phyloP scores from a whole-genome alignment of 257 asterid genomes.

The Primulina eburnea region DNA sequence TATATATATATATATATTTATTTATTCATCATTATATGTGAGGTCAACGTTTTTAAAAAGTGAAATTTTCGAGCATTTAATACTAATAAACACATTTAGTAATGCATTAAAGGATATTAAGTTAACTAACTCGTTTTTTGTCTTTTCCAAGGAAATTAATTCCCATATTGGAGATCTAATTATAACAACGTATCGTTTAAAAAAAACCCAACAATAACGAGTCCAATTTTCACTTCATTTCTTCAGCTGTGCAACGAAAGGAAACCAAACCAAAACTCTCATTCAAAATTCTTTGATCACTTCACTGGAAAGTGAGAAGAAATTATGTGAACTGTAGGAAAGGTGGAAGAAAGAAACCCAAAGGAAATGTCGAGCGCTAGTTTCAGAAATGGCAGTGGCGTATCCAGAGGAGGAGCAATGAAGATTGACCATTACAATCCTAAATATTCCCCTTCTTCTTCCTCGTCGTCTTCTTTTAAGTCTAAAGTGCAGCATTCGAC shows the following conservation, averaged over 20 bases:
- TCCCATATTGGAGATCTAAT: too few relatives aligned
- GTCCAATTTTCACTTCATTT: neutral
- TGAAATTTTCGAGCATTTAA: too few relatives aligned
- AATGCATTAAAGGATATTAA: neutral
- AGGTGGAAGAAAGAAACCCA: neutral
- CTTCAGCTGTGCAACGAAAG: conserved; percentile 23
- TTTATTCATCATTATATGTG: too few relatives aligned
- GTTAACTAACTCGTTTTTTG: neutral
- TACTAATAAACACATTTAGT: too few relatives aligned
- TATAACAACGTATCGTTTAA: too few relatives aligned
- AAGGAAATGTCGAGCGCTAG: conserved; percentile 41
- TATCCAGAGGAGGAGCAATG: conserved; percentile 31
- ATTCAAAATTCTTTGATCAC: conserved; percentile 27
- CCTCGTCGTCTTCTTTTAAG: conserved; percentile 49
- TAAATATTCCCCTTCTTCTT: conserved; percentile 43
- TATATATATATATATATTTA: too few relatives aligned
- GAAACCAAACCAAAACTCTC: conserved; percentile 19
- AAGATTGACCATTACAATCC: conserved; percentile 48
- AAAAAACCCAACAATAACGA: too few relatives aligned
- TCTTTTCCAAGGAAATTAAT: neutral
- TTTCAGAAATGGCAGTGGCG: conserved; percentile 49
- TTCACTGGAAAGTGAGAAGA: neutral
- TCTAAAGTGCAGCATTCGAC: conserved; percentile 36
- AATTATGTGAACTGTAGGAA: conserved; percentile 21
- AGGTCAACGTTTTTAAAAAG: too few relatives aligned